A percentile compares a stretch with the other conserved stretches of the same genome.
Conservation (phyloP, 495 filamentous ascomycete species). For the Hypoxylon subgilvum region DNA sequence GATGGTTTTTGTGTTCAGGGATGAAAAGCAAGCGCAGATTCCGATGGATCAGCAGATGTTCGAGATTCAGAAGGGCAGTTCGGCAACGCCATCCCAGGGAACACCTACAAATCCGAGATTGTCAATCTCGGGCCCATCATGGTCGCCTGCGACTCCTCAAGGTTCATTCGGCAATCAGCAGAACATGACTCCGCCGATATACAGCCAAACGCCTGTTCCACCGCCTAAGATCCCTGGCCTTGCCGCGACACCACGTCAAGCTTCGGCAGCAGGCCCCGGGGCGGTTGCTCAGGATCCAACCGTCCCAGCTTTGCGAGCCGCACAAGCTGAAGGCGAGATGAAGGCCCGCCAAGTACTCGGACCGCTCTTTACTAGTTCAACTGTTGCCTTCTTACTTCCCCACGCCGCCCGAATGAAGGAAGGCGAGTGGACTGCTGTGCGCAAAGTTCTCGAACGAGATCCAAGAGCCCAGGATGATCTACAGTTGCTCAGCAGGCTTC, state of each 20-base stretch:
- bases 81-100: slow-evolving; percentile 29
- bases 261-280: slow-evolving; percentile 34
- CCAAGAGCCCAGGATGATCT: slow-evolving; percentile 55
- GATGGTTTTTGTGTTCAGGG: slow-evolving; percentile 75
- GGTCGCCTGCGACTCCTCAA: slow-evolving; percentile 57
- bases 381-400: slow-evolving; percentile 69
- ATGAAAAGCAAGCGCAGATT: slow-evolving; percentile 47
- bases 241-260: slow-evolving; percentile 21
- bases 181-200: slow-evolving; percentile 34
- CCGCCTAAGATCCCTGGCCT: slow-evolving; percentile 40
- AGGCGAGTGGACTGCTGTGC: slow-evolving; percentile 68
- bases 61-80: slow-evolving; percentile 31
- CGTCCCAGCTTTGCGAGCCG: slow-evolving; percentile 38
- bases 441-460: slow-evolving; percentile 61
- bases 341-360: slow-evolving; percentile 66
- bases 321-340: slow-evolving; percentile 51
- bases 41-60: slow-evolving; percentile 54
- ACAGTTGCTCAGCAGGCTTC: slow-evolving; percentile 52
- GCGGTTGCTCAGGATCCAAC: slow-evolving; percentile 39
- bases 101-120: slow-evolving; percentile 44
- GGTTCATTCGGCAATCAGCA: slow-evolving; percentile 44
- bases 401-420: slow-evolving; percentile 67
- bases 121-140: slow-evolving; percentile 54
- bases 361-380: slow-evolving; percentile 62
- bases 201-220: slow-evolving; percentile 44